These are phyloP conservation scores for Akanthomyces uredinophilus DNA, from an alignment of 2,329 filamentous ascomycete species.

Conservation along the genomic window DNA sequence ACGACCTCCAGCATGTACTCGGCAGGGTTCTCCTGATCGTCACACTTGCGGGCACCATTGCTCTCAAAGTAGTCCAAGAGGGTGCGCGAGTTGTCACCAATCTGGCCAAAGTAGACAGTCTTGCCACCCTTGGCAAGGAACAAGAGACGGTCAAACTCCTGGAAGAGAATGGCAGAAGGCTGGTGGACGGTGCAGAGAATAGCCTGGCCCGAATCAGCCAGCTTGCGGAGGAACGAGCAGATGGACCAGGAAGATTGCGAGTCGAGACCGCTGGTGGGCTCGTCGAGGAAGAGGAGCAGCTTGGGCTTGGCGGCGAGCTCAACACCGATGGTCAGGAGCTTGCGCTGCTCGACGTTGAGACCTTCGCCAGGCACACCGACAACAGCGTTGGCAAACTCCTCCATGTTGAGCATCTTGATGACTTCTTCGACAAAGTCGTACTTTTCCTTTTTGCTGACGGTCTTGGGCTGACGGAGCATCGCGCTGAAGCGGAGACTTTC, in stretches of 20 bases:
- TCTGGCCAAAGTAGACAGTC: slow-evolving; percentile 65
- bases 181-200: slow-evolving; percentile 53
- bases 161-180: slow-evolving; percentile 48
- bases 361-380: slow-evolving; percentile 59
- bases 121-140: slow-evolving; percentile 61
- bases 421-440: slow-evolving; percentile 58
- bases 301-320: slow-evolving; percentile 53
- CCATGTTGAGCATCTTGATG: slow-evolving; percentile 62
- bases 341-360: slow-evolving; percentile 57
- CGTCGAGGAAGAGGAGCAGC: slow-evolving; percentile 57
- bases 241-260: slow-evolving; percentile 61
- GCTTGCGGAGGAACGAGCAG: slow-evolving; percentile 55
- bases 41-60: slow-evolving; percentile 57
- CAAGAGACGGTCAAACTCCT: slow-evolving; percentile 54
- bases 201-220: slow-evolving; percentile 50
- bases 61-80: slow-evolving; percentile 60
- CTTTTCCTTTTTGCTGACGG: slow-evolving; percentile 52
- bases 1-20: slow-evolving; percentile 66
- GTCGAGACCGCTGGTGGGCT: slow-evolving; percentile 58
- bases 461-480: slow-evolving; percentile 51
- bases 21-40: slow-evolving; percentile 62
- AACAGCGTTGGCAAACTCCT: slow-evolving; percentile 60
- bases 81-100: slow-evolving; percentile 53
- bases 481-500: slow-evolving; percentile 52
- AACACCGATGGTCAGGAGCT: slow-evolving; percentile 58